Conservation (phyloP, 148 eudicot species). For the Dysphania ambrosioides region DNA sequence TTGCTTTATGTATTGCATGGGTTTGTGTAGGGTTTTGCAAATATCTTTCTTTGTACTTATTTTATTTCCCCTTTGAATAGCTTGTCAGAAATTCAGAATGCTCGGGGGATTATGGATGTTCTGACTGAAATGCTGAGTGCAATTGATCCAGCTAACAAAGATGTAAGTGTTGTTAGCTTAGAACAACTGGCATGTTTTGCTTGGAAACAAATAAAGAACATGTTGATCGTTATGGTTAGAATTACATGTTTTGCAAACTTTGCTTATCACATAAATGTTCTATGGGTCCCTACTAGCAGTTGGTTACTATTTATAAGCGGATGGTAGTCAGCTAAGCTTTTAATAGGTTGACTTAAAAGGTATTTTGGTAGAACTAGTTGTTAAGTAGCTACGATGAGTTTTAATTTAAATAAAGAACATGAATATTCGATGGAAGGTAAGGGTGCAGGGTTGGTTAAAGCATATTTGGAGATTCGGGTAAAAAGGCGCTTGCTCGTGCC, state of each 20-base stretch:
- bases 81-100: constrained; percentile 81
- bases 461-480: no score
- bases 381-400: no score
- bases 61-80: constrained; percentile 33
- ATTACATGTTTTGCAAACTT: background rate
- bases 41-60: constrained; percentile 5
- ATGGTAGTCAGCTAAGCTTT: background rate
- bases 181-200: no score
- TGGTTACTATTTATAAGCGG: background rate
- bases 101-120: constrained; percentile 84
- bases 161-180: constrained; percentile 47
- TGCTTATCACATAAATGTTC: background rate
- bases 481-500: no score
- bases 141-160: constrained; percentile 72
- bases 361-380: background rate
- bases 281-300: background rate
- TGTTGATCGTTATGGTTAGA: background rate
- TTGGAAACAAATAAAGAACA: background rate
- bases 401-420: no score
- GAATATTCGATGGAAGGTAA: no score
- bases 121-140: constrained; percentile 89
- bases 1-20: no score
- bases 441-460: no score
- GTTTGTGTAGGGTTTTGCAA: no score
- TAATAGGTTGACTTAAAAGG: background rate